Evolutionary conservation across 1,284 basidiomycete genomes (phyloP).

Genomic region (Trametes versicolor): DNA sequence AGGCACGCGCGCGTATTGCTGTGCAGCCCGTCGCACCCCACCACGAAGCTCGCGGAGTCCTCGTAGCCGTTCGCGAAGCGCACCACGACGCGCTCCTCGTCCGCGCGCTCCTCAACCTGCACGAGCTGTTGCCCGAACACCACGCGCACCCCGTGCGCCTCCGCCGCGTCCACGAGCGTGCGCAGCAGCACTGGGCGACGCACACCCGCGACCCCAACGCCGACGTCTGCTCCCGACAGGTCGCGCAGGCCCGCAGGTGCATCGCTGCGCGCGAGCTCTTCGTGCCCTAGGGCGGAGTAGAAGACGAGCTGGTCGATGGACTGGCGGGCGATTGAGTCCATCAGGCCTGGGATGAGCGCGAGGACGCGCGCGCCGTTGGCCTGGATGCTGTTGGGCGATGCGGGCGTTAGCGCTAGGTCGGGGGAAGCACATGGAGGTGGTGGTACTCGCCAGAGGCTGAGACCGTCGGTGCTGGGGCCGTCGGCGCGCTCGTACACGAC

Average conservation of each 20-base stretch:
- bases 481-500: conserved; percentile 51
- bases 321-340: conserved; percentile 46
- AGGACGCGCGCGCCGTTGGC: conserved; percentile 53
- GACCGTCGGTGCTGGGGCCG: conserved; percentile 43
- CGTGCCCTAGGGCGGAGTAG: conserved; percentile 44
- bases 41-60: conserved; percentile 52
- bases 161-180: conserved; percentile 47
- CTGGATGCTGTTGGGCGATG: conserved; percentile 45
- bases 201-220: conserved; percentile 42
- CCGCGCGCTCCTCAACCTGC: conserved; percentile 43
- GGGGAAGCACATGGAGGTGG: neutral
- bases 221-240: conserved; percentile 37
- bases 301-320: conserved; percentile 38
- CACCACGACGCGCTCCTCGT: conserved; percentile 46
- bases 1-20: conserved; percentile 51
- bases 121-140: conserved; percentile 50
- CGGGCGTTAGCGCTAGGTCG: neutral
- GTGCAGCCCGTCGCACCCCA: conserved; percentile 59
- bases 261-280: conserved; percentile 43
- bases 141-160: conserved; percentile 48
- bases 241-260: conserved; percentile 30
- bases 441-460: conserved; percentile 47
- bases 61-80: conserved; percentile 50
- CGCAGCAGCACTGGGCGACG: conserved; percentile 47
- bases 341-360: conserved; percentile 49